Evolutionary conservation across 192 early-diverging fungal species (phyloP), one percentile per base, ranked within the genome.

Genomic region (Mortierella claussenii): DNA sequence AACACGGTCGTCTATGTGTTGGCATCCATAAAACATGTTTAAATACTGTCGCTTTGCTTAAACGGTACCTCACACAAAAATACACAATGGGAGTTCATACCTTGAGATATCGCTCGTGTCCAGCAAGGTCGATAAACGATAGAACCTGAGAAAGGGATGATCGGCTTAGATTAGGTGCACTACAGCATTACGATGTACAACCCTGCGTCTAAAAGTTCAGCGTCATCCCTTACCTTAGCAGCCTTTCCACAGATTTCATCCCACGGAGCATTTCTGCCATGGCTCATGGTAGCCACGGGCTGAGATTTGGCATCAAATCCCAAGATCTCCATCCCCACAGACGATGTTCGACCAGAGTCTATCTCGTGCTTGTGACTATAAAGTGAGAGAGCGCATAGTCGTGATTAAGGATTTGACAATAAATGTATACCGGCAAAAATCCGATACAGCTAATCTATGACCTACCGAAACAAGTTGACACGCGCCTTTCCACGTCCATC

Each of bases 21-120:
- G 8, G 13, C 37, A 40, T 7, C 37, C 37, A 7, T 40, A 46
- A 4, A 46, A 46, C 6, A 15, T 46, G 4, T 46, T 46, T 8
- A 8, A 17, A 42, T 42, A 42, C n/a, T 42, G 40, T 17, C 17
- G 17, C 17, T 42, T 42, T 42, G 10, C 40, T 11, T 42, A 8
- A 17, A 42, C 17, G 17, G 10, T 42, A 8, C 8, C 17, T 42
- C 40, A 42, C 40, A 42, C 10, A 11, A 42, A 42, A 11, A 5
- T 9, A 12, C 13, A 40, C n/a, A 4, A 24, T 40, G 1, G 40
- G 8, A 1, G 4, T 32, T 46, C 44, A 59, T 69, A 83, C 82
- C 67, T 96, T 97, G 27, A 97, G 83, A 62, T 97, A 97, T 66
- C 93, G 93, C 79, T 97, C 96, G 79, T 97, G 96, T 17, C 96